phyloP scores from a whole-genome alignment of 208 protist genomes.

The Trichomonas tenax region DNA sequence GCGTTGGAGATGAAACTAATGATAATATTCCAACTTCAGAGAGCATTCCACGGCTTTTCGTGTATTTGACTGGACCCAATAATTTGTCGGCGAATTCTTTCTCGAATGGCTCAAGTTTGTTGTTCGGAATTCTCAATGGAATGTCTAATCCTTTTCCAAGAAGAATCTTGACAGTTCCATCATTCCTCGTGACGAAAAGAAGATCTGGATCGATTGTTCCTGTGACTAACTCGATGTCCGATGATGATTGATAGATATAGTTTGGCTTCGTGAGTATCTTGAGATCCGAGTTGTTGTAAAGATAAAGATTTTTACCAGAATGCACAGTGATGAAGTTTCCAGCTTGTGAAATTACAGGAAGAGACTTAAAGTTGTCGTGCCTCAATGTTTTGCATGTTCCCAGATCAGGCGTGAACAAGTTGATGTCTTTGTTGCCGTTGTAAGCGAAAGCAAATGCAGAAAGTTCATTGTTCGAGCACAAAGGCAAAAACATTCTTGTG shows the following conservation, averaged over 20 bases:
- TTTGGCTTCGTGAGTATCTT: neutral
- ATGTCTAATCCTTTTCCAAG: neutral
- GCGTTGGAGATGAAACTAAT: neutral
- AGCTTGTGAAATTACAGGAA: neutral
- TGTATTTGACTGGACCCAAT: neutral
- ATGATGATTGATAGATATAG: neutral
- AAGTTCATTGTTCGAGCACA: neutral
- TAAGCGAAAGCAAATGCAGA: neutral
- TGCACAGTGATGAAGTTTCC: neutral
- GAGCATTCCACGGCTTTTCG: neutral
- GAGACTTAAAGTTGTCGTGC: neutral
- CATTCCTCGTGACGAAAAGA: neutral
- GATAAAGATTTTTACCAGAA: neutral
- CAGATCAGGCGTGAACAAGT: neutral
- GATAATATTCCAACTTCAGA: neutral
- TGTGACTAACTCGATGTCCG: neutral
- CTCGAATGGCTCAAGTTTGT: neutral
- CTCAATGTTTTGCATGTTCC: neutral
- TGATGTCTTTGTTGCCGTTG: neutral
- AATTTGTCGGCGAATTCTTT: neutral
- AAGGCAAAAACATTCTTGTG: neutral
- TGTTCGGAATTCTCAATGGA: neutral
- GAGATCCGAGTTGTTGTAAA: neutral
- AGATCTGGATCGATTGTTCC: neutral
- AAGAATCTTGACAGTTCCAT: neutral